phyloP scores from a whole-genome alignment of 1,284 basidiomycete species.

The Microstroma glucosiphilum region DNA sequence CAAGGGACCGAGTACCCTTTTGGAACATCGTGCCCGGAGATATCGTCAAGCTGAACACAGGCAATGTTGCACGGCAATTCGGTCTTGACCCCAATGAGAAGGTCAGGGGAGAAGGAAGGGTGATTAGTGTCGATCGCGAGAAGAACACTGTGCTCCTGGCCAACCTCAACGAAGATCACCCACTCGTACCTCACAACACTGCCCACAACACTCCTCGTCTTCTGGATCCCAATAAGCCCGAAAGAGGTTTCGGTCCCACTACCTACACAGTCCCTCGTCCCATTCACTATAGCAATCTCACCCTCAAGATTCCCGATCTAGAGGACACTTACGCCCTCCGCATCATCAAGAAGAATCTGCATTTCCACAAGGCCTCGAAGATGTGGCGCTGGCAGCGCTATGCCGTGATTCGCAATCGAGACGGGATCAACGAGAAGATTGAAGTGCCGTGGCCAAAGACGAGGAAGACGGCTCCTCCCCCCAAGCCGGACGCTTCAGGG shows the following conservation, averaged over 20 bases:
- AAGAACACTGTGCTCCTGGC: background rate
- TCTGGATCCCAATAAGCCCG: too few relatives aligned
- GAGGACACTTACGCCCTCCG: constrained; percentile 32
- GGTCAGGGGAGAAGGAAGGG: constrained; percentile 37
- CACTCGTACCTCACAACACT: too few relatives aligned
- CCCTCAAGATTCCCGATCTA: constrained; percentile 41
- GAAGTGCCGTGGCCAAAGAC: constrained; percentile 45
- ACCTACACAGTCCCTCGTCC: constrained; percentile 22
- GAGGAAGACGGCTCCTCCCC: background rate
- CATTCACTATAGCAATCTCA: constrained; percentile 48
- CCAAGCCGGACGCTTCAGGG: constrained; percentile 1
- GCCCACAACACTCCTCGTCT: too few relatives aligned
- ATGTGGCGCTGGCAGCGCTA: constrained; percentile 45
- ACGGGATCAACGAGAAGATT: constrained; percentile 29
- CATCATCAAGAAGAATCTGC: constrained; percentile 30
- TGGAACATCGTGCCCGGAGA: constrained; percentile 53
- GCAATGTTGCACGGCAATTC: constrained; percentile 32
- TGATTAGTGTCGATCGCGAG: background rate
- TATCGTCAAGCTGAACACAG: constrained; percentile 46
- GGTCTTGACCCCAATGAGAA: constrained; percentile 24
- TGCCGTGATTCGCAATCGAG: constrained; percentile 33
- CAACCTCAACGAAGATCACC: background rate
- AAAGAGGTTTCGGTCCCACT: too few relatives aligned
- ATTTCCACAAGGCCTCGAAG: constrained; percentile 30
- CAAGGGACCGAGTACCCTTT: constrained; percentile 51